Evolutionary conservation across 1,284 basidiomycete species (phyloP).

Genomic region (Limonomyces culmigenus): DNA sequence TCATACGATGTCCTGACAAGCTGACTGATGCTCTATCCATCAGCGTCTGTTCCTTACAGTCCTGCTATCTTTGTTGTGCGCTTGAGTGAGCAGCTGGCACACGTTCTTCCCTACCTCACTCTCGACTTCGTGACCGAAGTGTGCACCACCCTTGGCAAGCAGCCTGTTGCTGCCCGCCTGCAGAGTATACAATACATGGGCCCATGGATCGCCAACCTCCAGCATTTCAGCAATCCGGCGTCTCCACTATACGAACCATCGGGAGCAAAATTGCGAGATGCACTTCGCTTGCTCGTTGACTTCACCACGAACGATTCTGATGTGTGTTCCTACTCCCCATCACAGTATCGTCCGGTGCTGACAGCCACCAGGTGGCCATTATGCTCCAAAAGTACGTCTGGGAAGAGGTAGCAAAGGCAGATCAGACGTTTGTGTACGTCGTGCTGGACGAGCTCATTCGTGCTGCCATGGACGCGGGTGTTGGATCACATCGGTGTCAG

Average conservation of each 20-base stretch:
- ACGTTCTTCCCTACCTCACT: slow-evolving; percentile 62
- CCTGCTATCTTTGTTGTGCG: slow-evolving; percentile 43
- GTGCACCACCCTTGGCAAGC: slow-evolving; percentile 42
- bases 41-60: slow-evolving; percentile 45
- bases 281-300: slow-evolving; percentile 60
- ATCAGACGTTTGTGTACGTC: slow-evolving; percentile 48
- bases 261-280: slow-evolving; percentile 57
- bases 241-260: slow-evolving; percentile 49
- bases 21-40: background rate
- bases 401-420: slow-evolving; percentile 55
- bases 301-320: slow-evolving; percentile 55
- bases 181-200: slow-evolving; percentile 66
- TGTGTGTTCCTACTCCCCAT: slow-evolving; percentile 20
- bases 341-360: slow-evolving; percentile 1
- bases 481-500: slow-evolving; percentile 62
- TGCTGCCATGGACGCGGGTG: slow-evolving; percentile 64
- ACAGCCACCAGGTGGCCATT: slow-evolving; percentile 35
- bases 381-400: slow-evolving; percentile 62
- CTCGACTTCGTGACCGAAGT: slow-evolving; percentile 80
- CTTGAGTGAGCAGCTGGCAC: slow-evolving; percentile 58
- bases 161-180: slow-evolving; percentile 35
- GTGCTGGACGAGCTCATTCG: slow-evolving; percentile 67
- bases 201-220: slow-evolving; percentile 76
- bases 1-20: background rate
- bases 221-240: slow-evolving; percentile 53